Conservation (phyloP, 2,329 filamentous ascomycete genomes). For the Neofusicoccum ribis region DNA sequence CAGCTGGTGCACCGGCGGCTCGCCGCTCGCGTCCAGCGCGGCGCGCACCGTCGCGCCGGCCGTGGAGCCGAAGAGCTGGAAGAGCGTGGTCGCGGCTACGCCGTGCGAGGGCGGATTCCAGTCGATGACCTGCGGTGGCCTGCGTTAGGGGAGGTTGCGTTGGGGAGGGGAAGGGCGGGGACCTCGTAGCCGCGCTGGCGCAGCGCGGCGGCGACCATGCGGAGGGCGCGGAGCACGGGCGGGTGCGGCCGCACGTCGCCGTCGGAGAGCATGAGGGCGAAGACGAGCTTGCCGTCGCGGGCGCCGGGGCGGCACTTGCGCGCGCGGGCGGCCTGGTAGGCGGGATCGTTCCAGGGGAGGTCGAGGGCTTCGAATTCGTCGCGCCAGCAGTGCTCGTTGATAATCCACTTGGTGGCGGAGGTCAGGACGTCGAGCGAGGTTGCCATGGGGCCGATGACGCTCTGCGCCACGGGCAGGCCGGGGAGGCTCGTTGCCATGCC, state of each 20-base stretch:
- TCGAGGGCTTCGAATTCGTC: constrained; percentile 43
- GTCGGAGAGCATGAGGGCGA: constrained; percentile 23
- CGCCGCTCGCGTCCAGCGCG: constrained; percentile 25
- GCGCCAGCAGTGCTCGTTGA: constrained; percentile 20
- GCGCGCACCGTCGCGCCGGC: background rate
- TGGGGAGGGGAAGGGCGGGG: accelerated
- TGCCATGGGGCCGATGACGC: constrained; percentile 22
- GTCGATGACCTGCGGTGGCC: background rate
- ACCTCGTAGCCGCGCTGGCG: background rate
- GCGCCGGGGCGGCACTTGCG: background rate
- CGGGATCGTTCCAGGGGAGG: constrained; percentile 47
- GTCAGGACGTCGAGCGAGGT: constrained; percentile 6
- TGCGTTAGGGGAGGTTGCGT: background rate
- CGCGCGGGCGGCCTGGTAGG: background rate
- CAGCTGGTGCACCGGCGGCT: constrained; percentile 19
- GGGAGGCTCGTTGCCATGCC: constrained; percentile 23
- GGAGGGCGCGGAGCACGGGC: constrained; percentile 15
- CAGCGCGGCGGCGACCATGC: background rate
- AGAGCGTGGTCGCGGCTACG: constrained; percentile 22
- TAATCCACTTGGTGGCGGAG: constrained; percentile 12
- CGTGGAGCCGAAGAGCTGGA: constrained; percentile 11
- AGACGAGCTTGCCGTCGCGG: constrained; percentile 23
- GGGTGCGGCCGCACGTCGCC: constrained; percentile 21
- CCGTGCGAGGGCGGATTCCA: constrained; percentile 24
- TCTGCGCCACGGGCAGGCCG: constrained; percentile 23